Conservation (phyloP, 345 rosid genomes). For the Lepidium aucheri region DNA sequence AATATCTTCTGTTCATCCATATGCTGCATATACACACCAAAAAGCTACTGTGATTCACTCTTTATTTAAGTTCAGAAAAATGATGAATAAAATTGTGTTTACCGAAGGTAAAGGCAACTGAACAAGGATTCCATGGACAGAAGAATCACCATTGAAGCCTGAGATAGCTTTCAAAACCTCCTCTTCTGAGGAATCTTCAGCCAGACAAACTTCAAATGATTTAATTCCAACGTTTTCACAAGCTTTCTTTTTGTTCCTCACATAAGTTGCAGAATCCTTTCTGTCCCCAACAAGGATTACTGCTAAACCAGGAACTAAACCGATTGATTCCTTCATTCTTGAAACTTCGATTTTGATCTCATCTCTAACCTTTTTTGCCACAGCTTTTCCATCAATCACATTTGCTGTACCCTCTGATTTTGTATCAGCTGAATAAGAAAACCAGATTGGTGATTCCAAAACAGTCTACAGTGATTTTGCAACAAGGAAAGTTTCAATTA, state of each 20-base stretch:
- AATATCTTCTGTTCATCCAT: conserved; percentile 68
- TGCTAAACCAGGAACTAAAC: conserved; percentile 75
- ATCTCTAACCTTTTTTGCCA: conserved; percentile 59
- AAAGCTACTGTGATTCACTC: neutral
- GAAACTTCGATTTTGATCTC: conserved; percentile 59
- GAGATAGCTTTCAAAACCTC: conserved; percentile 56
- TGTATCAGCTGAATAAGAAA: conserved; percentile 24
- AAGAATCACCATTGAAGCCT: conserved; percentile 55
- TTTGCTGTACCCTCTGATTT: conserved; percentile 36
- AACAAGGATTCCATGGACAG: conserved; percentile 87
- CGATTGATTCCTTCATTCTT: conserved; percentile 65
- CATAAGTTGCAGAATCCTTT: conserved; percentile 82
- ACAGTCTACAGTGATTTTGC: too few species aligned
- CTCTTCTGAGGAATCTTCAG: conserved; percentile 53
- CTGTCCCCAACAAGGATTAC: conserved; percentile 76
- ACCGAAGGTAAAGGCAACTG: conserved; percentile 82
- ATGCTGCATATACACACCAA: conserved; percentile 38
- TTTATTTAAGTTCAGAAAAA: neutral
- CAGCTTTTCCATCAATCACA: conserved; percentile 72
- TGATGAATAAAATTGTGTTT: neutral
- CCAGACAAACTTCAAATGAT: conserved; percentile 54
- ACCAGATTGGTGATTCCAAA: too few species aligned
- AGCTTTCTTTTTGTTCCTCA: conserved; percentile 83
- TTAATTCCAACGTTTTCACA: conserved; percentile 71
- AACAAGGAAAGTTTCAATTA: too few species aligned